Percentiles rank a stretch among this genome's conserved stretches.
phyloP scores from a whole-genome alignment of 306 rosid genomes.

The Sechiopsis laciniata region DNA sequence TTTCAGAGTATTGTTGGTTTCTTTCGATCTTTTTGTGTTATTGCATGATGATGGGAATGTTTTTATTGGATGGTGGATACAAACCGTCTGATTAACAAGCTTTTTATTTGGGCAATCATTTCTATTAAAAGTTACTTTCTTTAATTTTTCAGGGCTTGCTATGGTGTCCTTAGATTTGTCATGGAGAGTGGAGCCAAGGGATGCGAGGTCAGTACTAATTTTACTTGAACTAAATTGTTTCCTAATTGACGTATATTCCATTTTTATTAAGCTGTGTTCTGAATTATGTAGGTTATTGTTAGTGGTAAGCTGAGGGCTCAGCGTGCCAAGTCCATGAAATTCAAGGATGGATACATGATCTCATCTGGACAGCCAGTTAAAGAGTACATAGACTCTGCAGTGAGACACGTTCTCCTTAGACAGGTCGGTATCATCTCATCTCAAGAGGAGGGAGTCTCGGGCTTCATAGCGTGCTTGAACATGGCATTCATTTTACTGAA shows the following conservation, averaged over 20 bases:
- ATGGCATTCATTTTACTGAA: neutral
- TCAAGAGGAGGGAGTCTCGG: neutral
- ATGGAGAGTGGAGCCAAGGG: constrained; percentile 90
- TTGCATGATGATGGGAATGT: neutral
- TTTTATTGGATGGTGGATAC: too few species aligned
- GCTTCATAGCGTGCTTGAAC: neutral
- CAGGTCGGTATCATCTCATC: constrained; percentile 30
- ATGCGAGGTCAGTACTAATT: constrained; percentile 44
- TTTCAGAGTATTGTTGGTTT: neutral
- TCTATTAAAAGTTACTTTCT: neutral
- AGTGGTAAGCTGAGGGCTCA: constrained; percentile 53
- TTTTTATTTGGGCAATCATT: neutral
- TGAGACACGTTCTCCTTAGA: constrained; percentile 46
- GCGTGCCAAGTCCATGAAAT: constrained; percentile 47
- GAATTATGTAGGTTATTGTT: constrained; percentile 41
- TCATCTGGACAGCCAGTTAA: constrained; percentile 45
- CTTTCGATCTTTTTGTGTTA: neutral
- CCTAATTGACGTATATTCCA: neutral
- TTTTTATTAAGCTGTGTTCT: neutral
- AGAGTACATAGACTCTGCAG: constrained; percentile 39
- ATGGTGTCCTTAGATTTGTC: constrained; percentile 70
- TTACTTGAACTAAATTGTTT: neutral
- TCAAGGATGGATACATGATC: constrained; percentile 52
- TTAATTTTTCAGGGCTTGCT: constrained; percentile 53
- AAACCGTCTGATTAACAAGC: neutral